A percentile compares a stretch with the other conserved stretches of the same genome.
Conservation (phyloP, 1,284 basidiomycete species). For the Chalciporus sp. region DNA sequence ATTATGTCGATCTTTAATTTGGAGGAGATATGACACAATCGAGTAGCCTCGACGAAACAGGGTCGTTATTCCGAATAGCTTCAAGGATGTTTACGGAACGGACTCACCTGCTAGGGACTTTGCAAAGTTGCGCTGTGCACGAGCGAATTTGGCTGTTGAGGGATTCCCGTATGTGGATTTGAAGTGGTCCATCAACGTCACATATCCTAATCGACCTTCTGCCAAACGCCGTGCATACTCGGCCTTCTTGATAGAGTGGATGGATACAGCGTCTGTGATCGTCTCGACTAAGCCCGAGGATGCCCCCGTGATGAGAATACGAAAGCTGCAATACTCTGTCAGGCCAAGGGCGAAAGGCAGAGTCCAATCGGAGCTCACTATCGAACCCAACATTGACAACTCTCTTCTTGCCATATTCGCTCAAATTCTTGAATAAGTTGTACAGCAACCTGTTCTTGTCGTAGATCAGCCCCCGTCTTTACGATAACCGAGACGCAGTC, state of each 20-base stretch:
- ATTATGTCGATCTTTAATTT: conserved; percentile 93
- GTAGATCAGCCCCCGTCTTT: conserved; percentile 95
- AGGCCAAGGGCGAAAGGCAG: neutral
- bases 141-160: conserved; percentile 80
- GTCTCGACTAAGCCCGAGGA: conserved; percentile 93
- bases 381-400: conserved; percentile 87
- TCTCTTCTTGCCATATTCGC: conserved; percentile 94
- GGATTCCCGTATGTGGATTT: conserved; percentile 88
- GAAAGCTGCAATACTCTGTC: conserved; percentile 46
- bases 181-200: conserved; percentile 90
- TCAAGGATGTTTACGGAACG: neutral
- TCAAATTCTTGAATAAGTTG: conserved; percentile 95
- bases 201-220: conserved; percentile 79
- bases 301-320: conserved; percentile 94
- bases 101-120: conserved; percentile 84
- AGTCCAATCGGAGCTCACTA: conserved; percentile 60
- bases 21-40: conserved; percentile 91
- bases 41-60: conserved; percentile 72
- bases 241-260: conserved; percentile 99
- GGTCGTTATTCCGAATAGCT: neutral
- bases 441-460: conserved; percentile 97
- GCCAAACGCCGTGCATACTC: conserved; percentile 90
- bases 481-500: conserved; percentile 96
- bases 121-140: conserved; percentile 90
- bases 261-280: conserved; percentile 95